Evolutionary conservation across 108 stramenopile genomes (phyloP).

Genomic region (Epipyxis sp.): DNA sequence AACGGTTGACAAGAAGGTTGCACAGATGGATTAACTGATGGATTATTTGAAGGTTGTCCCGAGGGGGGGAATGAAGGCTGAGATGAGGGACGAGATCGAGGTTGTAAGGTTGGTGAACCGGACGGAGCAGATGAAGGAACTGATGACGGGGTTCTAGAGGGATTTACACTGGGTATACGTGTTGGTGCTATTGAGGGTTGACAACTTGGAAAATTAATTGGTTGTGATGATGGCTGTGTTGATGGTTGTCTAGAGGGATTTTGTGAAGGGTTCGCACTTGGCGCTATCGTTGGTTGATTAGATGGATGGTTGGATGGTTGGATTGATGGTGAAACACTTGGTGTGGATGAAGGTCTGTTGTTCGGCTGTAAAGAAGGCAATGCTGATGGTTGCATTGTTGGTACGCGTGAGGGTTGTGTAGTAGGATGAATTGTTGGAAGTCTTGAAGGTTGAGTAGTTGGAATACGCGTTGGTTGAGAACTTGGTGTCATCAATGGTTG

Average conservation of each 20-base stretch:
- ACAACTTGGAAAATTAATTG: neutral
- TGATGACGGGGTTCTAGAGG: neutral
- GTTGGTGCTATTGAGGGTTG: neutral
- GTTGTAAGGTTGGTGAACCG: neutral
- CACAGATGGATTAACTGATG: neutral
- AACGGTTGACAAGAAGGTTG: neutral
- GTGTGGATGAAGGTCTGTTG: neutral
- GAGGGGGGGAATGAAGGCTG: neutral
- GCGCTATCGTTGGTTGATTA: neutral
- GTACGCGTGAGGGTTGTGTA: too few species aligned
- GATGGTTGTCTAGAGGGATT: neutral
- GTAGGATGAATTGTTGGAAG: neutral
- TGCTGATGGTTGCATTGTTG: neutral
- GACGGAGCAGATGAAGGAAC: neutral
- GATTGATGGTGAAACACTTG: too few species aligned
- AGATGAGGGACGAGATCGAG: neutral
- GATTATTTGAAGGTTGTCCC: neutral
- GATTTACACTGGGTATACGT: neutral
- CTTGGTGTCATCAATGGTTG: too few species aligned
- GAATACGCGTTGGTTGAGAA: too few species aligned
- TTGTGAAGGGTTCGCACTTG: neutral
- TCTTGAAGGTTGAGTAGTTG: neutral
- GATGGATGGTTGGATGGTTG: conserved; percentile 8
- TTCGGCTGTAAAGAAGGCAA: neutral
- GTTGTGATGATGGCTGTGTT: too few species aligned